Evolutionary conservation across 2,329 filamentous ascomycete species (phyloP).

Genomic region (Fusarium coffeatum): DNA sequence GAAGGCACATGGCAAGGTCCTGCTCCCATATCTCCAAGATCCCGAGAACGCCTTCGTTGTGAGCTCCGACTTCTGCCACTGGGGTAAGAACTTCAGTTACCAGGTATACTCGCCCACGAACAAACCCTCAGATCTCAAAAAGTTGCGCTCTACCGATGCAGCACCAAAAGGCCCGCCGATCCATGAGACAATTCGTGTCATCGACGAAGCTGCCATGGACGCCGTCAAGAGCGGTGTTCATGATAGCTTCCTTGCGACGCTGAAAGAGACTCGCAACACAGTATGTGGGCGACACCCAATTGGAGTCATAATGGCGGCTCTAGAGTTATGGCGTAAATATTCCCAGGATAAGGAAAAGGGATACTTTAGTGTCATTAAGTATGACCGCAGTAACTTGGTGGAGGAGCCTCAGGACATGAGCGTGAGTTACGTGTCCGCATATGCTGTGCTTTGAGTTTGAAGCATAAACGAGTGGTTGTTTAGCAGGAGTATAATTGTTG

Average conservation of each 20-base stretch:
- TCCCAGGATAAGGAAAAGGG: slow-evolving; percentile 54
- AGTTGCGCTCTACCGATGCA: no score
- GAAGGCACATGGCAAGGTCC: no score
- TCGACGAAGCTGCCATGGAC: slow-evolving; percentile 86
- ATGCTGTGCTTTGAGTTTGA: slow-evolving; percentile 72
- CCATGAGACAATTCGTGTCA: slow-evolving; percentile 82
- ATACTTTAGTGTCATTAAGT: slow-evolving; percentile 73
- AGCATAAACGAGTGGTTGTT: neutral
- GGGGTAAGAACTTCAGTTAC: slow-evolving; percentile 86
- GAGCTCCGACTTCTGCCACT: slow-evolving; percentile 52
- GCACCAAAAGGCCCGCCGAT: slow-evolving; percentile 62
- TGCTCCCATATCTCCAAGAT: no score
- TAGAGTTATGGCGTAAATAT: slow-evolving; percentile 71
- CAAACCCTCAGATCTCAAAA: slow-evolving; percentile 51
- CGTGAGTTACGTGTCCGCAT: slow-evolving; percentile 95
- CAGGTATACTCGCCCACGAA: slow-evolving; percentile 73
- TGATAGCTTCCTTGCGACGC: no score
- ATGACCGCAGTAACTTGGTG: slow-evolving; percentile 86
- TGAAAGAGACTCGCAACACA: slow-evolving; percentile 83
- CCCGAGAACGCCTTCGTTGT: no score
- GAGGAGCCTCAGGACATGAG: slow-evolving; percentile 77
- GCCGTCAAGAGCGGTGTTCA: slow-evolving; percentile 71
- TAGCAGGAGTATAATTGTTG: neutral
- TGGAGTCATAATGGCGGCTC: slow-evolving; percentile 87
- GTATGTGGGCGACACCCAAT: slow-evolving; percentile 97